A percentile compares a stretch with the other conserved stretches of the same genome.
Conservation (phyloP, 192 early-diverging fungal genomes). For the Coemansia interrupta region DNA sequence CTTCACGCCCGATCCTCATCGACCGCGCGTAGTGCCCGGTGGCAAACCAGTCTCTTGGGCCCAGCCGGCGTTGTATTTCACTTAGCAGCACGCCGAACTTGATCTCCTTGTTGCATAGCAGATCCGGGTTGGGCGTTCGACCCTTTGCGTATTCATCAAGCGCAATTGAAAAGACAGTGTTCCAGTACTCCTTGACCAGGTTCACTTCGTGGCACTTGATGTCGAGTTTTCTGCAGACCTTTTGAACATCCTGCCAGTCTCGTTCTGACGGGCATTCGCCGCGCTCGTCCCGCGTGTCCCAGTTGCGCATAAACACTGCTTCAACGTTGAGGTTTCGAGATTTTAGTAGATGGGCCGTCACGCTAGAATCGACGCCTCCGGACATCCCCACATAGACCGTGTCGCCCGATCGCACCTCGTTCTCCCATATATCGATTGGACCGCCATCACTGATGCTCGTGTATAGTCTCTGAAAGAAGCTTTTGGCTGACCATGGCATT, state of each 20-base stretch:
- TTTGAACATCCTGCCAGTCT: slow-evolving; percentile 77
- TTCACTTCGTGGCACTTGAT: slow-evolving; percentile 66
- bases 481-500: too few relatives aligned
- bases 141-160: slow-evolving; percentile 68
- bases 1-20: background rate
- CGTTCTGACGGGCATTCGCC: slow-evolving; percentile 71
- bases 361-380: slow-evolving; percentile 92
- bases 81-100: slow-evolving; percentile 91
- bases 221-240: slow-evolving; percentile 62
- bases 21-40: slow-evolving; percentile 63
- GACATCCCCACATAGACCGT: slow-evolving; percentile 82
- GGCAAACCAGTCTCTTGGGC: slow-evolving; percentile 51
- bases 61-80: slow-evolving; percentile 20
- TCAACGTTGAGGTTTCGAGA: slow-evolving; percentile 60
- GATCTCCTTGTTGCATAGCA: slow-evolving; percentile 85
- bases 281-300: slow-evolving; percentile 81
- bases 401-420: slow-evolving; percentile 13
- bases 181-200: slow-evolving; percentile 90
- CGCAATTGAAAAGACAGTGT: slow-evolving; percentile 77
- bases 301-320: slow-evolving; percentile 92
- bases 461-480: background rate
- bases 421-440: background rate
- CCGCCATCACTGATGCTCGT: background rate
- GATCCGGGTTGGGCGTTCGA: slow-evolving; percentile 88
- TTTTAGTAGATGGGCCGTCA: slow-evolving; percentile 74